Evolutionary conservation across 164 flowering plant genomes (phyloP).

Genomic region (Warburgia ugandensis): DNA sequence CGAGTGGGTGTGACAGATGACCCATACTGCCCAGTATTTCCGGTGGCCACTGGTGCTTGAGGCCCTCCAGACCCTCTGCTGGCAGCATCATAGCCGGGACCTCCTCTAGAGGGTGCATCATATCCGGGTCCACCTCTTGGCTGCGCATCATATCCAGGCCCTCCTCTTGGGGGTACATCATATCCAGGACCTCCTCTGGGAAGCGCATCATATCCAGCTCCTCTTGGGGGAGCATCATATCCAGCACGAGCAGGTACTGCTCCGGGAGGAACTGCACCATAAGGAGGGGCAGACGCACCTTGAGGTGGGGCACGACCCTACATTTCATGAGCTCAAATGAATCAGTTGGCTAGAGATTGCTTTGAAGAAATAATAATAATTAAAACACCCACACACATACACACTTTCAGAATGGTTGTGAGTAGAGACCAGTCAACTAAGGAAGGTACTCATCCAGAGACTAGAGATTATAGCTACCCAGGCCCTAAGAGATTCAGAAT

Average conservation of each 20-base stretch:
- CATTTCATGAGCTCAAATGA: background rate
- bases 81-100: background rate
- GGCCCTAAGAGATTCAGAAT: too few relatives aligned
- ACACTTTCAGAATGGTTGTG: too few relatives aligned
- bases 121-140: conserved; percentile 2
- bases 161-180: conserved; percentile 1
- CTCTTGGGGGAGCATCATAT: conserved; percentile 4
- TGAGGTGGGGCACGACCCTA: conserved; percentile 6
- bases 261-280: conserved; percentile 1
- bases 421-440: too few relatives aligned
- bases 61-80: conserved; percentile 1
- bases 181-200: conserved; percentile 1
- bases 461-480: too few relatives aligned
- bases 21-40: conserved; percentile 4
- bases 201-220: conserved; percentile 5
- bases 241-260: background rate
- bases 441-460: too few relatives aligned
- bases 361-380: background rate
- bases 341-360: background rate
- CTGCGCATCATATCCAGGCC: background rate
- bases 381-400: background rate
- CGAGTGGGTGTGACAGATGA: conserved; percentile 2
- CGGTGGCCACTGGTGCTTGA: background rate
- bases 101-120: conserved; percentile 4
- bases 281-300: background rate